Base-by-base conservation (phyloP, 331 rosid genomes). In the Malus hybrid region DNA sequence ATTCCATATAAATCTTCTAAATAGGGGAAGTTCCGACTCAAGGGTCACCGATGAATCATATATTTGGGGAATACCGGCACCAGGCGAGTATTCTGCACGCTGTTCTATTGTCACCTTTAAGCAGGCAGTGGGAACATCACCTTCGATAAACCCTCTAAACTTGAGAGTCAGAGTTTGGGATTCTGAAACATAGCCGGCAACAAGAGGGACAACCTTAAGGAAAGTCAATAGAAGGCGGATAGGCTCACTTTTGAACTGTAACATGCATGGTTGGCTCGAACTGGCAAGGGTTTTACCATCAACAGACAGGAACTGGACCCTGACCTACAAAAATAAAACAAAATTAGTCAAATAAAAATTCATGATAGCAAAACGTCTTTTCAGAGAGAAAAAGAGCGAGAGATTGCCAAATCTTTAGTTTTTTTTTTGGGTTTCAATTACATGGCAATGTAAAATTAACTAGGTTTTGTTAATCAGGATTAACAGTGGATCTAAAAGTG, bases 51-150 rank as follows among this genome's bases (percentile, higher is more conserved):
- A 81, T 75, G 97, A 88, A 72, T 89, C 92, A 10, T 93, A 91
- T 81, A 93, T 83, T 80, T 93, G 89, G 24, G 97, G 98, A 77
- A 93, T 89, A 67, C 98, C 98, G 44, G 93, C 96, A 52, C 96
- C 93, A 76, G 87, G 82, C 16, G 18, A 82, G 78, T 80, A 84
- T 77, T 85, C 91, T 55, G 97, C 93, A 59, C 96, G 87, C 74
- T 87, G 96, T 78, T 87, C 93, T 11, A 93, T 87, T 31, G 86
- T 88, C 76, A 93, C 88, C 81, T 75, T 90, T 64, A 91, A 64
- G 86, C 98, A 93, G 29, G 93, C 83, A 27, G 93, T 89, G 5
- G 93, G 93, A 42, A 76, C 10, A 39, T 79, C 71, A 62, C 93
- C 82, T 88, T 91, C 96, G 0, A 75, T 28, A 1, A 89, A 89